Base-by-base conservation (phyloP, 1,284 basidiomycete species). In the Cutaneotrichosporon sp. region DNA sequence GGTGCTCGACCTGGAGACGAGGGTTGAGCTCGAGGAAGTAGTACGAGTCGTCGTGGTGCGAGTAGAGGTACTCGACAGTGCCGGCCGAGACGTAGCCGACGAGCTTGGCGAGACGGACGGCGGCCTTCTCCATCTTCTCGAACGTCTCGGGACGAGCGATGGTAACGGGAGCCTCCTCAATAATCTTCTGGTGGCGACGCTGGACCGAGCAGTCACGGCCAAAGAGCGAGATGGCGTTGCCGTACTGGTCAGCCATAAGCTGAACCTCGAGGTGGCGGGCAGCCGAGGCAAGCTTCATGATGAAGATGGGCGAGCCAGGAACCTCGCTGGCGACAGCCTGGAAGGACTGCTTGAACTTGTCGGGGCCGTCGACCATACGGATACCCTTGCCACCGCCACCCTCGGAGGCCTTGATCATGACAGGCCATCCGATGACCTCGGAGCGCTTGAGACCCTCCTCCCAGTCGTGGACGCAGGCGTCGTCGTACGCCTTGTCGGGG, bases 321-420 rank as follows among this genome's bases (percentile, higher is more conserved):
- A 99, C 95, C 81, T 99, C 97, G 73, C 93, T 91, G 42, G 89
- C 87, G 10, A 99, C 97, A 7, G 97, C 97, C 72, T 91, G 86
- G 82, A 90, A 95, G 64, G 92, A 87, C 73, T 93, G 94, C 82
- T 91, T 93, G 84, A 99, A 99, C 59, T 87, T 87, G 51, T 93
- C 90, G 3, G 88, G 82, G 53, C 83, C 82, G 55, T 94, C 91
- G 25, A 98, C 95, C 82, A 90, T 97, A 59, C 94, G 85, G 65
- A 98, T 98, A 82, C 97, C 97, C 81, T 99, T 99, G 65, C 97
- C 97, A 80, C 97, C 97, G 72, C 97, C 97, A 72, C 97, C 97
- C 80, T 99, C 97, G 69, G 90, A 93, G 10, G 97, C 97, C 84
- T 99, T 99, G 84, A 99, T 99, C 97, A 99, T 99, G 72, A 99